phyloP scores from a whole-genome alignment of 352 stramenopile species.

The Phytophthora macrochlamydospora region DNA sequence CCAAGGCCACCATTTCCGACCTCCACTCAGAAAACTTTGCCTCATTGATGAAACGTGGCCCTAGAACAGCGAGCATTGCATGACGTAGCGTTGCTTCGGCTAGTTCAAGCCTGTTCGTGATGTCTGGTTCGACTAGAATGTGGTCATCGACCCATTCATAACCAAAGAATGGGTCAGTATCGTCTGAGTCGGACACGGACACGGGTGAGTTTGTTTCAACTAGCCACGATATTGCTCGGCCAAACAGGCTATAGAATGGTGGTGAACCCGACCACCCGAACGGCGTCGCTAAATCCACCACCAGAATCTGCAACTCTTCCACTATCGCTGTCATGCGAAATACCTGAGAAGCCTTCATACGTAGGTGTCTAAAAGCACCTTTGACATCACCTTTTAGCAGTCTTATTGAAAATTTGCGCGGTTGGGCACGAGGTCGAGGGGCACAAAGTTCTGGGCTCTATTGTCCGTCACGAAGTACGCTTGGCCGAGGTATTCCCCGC shows the following conservation, averaged over 20 bases:
- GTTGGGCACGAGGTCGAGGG: no score
- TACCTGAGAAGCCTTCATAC: neutral
- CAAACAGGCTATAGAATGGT: slow-evolving; percentile 7
- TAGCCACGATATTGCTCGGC: slow-evolving; percentile 2
- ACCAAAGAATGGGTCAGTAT: slow-evolving; percentile 13
- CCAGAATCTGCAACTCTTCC: no score
- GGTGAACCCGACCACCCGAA: slow-evolving; percentile 10
- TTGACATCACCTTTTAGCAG: slow-evolving; percentile 14
- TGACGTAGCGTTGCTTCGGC: no score
- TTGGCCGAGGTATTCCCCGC: no score
- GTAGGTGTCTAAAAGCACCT: slow-evolving; percentile 7
- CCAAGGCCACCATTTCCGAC: no score
- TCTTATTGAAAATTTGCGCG: neutral
- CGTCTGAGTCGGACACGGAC: neutral
- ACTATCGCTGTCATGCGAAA: slow-evolving; percentile 1
- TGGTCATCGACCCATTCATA: slow-evolving; percentile 32
- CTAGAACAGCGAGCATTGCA: no score
- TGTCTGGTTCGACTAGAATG: no score
- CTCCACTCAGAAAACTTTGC: no score
- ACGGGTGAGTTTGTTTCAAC: neutral
- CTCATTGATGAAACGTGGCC: no score
- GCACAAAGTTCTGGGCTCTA: no score
- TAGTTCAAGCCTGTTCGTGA: no score
- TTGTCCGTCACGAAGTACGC: no score
- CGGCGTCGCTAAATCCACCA: slow-evolving; percentile 4